Percentiles rank a stretch among this genome's conserved stretches.
These are phyloP conservation scores for Thelephora ganbajun DNA, from an alignment of 768 basidiomycete genomes.

Conservation along the genomic window DNA sequence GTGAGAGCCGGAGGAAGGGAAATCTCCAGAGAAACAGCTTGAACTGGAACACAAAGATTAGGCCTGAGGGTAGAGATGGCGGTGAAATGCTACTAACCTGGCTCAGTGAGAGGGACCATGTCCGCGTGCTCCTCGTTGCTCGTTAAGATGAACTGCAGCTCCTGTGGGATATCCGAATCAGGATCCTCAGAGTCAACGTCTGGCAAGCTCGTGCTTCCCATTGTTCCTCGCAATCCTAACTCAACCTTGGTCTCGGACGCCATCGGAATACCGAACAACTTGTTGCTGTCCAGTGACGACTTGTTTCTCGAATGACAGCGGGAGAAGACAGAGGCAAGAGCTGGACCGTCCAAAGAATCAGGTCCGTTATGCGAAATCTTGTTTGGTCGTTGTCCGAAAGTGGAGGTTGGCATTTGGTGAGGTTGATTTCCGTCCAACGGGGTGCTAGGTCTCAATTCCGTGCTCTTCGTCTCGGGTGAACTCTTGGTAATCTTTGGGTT, in stretches of 20 bases:
- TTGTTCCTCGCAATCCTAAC: constrained; percentile 53
- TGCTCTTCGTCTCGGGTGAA: not conserved
- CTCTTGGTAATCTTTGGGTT: not conserved
- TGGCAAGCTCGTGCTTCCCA: constrained; percentile 40
- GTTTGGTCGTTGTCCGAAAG: constrained; percentile 23
- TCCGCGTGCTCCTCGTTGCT: constrained; percentile 21
- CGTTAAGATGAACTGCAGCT: constrained; percentile 49
- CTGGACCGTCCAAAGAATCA: no score
- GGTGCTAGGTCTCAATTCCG: constrained; percentile 10
- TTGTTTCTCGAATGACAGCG: constrained; percentile 4
- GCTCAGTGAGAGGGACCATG: constrained; percentile 20
- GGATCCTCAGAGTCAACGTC: constrained; percentile 44
- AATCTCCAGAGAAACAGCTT: constrained; percentile 28
- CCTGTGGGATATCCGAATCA: constrained; percentile 73
- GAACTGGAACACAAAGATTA: constrained; percentile 16
- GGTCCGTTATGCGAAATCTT: constrained; percentile 8
- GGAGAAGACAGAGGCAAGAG: not conserved
- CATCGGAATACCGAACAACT: constrained; percentile 21
- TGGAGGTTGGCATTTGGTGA: constrained; percentile 27
- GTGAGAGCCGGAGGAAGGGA: constrained; percentile 21
- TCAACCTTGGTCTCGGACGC: constrained; percentile 36
- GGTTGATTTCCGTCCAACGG: constrained; percentile 12
- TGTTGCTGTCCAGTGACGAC: constrained; percentile 7
- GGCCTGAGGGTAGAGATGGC: constrained; percentile 5
- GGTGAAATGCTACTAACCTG: not conserved